A percentile compares a stretch with the other conserved stretches of the same genome.
These are phyloP conservation scores for Zalerion maritima DNA, from an alignment of 495 filamentous ascomycete genomes.

Conservation along the genomic window DNA sequence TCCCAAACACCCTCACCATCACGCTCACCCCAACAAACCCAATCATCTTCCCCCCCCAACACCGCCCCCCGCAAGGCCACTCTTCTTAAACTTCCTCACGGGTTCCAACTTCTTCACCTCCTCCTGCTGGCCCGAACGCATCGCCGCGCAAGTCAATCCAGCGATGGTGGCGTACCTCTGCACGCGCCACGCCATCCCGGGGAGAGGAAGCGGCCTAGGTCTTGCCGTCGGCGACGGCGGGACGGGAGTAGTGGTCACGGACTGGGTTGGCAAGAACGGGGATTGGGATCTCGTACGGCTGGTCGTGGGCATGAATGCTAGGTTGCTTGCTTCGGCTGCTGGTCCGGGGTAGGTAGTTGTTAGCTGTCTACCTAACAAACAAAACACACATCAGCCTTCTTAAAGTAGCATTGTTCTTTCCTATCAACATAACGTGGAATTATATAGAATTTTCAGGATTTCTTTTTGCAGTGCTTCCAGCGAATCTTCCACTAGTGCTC, in stretches of 20 bases:
- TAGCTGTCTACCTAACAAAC: too few relatives aligned
- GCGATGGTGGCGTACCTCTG: conserved; percentile 70
- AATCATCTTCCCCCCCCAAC: too few relatives aligned
- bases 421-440: too few relatives aligned
- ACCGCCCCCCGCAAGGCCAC: conserved; percentile 42
- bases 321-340: too few relatives aligned
- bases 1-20: too few relatives aligned
- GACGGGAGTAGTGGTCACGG: conserved; percentile 85
- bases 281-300: conserved; percentile 90
- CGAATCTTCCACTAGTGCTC: too few relatives aligned
- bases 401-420: too few relatives aligned
- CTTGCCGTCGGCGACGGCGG: conserved; percentile 51
- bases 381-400: too few relatives aligned
- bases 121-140: conserved; percentile 83
- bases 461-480: too few relatives aligned
- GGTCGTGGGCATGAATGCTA: conserved; percentile 84
- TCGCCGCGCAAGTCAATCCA: conserved; percentile 89
- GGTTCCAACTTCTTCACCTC: conserved; percentile 88
- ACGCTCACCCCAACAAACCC: too few relatives aligned
- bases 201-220: conserved; percentile 23
- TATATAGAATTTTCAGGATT: too few relatives aligned
- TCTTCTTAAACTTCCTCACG: conserved; percentile 83
- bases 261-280: conserved; percentile 79
- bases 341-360: too few relatives aligned
- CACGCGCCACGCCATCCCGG: conserved; percentile 39